Conservation (phyloP, 1,284 basidiomycete genomes). For the Ustilago xerochloae region DNA sequence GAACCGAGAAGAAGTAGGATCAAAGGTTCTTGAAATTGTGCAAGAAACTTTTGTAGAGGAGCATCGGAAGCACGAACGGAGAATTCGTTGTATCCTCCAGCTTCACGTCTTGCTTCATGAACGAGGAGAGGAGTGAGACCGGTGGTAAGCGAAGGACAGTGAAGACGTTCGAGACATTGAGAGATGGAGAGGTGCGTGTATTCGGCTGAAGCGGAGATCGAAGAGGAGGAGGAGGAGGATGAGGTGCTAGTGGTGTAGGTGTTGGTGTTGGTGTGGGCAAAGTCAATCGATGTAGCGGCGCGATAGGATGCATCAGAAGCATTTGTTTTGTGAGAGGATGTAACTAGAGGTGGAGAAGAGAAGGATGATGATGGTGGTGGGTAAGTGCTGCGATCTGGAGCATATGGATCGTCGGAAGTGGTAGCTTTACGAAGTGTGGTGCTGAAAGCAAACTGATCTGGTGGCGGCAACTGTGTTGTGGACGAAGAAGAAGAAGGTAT, state of each 20-base stretch:
- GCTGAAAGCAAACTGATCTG: constrained; percentile 54
- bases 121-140: constrained; percentile 48
- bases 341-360: constrained; percentile 27
- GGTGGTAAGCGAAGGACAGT: constrained; percentile 45
- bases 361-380: constrained; percentile 24
- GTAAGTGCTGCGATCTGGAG: constrained; percentile 2
- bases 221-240: background rate
- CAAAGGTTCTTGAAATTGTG: constrained; percentile 92
- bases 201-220: constrained; percentile 39
- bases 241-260: no score
- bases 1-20: constrained; percentile 89
- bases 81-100: constrained; percentile 79
- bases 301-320: constrained; percentile 18
- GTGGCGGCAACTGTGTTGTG: constrained; percentile 10
- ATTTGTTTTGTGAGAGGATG: constrained; percentile 28
- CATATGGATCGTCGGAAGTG: constrained; percentile 38
- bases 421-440: constrained; percentile 50
- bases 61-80: constrained; percentile 85
- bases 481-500: constrained; percentile 22
- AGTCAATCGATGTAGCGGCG: constrained; percentile 11
- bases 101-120: constrained; percentile 26
- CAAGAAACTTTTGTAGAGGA: constrained; percentile 84
- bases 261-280: constrained; percentile 4
- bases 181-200: constrained; percentile 47
- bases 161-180: constrained; percentile 41